These are phyloP conservation scores for Hymenotorrendiella dingleyae DNA, from an alignment of 2,329 filamentous ascomycete genomes.

Conservation along the genomic window DNA sequence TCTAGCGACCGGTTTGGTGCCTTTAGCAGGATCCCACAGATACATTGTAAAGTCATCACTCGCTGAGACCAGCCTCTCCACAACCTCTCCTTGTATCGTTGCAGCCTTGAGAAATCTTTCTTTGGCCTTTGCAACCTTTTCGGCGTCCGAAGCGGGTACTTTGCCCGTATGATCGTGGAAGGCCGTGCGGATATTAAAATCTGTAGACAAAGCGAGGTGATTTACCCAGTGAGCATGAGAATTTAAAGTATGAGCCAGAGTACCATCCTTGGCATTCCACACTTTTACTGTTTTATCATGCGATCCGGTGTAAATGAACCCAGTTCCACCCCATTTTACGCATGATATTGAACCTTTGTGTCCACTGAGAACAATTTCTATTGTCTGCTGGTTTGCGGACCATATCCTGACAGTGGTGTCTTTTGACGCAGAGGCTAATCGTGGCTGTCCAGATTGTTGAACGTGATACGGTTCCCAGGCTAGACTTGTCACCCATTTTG, in stretches of 20 bases:
- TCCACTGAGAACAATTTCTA: constrained; percentile 77
- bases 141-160: constrained; percentile 62
- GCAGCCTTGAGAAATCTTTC: constrained; percentile 82
- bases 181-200: constrained; percentile 78
- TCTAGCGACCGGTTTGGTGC: constrained; percentile 78
- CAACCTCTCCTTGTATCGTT: constrained; percentile 65
- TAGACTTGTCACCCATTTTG: constrained; percentile 81
- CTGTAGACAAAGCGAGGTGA: constrained; percentile 86
- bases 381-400: constrained; percentile 71
- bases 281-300: constrained; percentile 91
- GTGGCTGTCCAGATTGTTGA: constrained; percentile 65
- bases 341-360: constrained; percentile 88
- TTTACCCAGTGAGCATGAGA: constrained; percentile 94
- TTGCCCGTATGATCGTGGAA: constrained; percentile 79
- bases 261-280: constrained; percentile 78
- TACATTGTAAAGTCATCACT: constrained; percentile 97
- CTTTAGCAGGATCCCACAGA: constrained; percentile 77
- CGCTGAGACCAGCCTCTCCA: constrained; percentile 82
- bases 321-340: constrained; percentile 90
- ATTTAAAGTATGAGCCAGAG: constrained; percentile 70
- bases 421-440: constrained; percentile 82
- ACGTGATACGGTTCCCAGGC: constrained; percentile 93
- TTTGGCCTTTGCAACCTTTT: constrained; percentile 68
- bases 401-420: constrained; percentile 85
- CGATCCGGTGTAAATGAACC: constrained; percentile 74